Base-by-base conservation (phyloP, 139 green algal genomes). In the Chlorella sp. region DNA sequence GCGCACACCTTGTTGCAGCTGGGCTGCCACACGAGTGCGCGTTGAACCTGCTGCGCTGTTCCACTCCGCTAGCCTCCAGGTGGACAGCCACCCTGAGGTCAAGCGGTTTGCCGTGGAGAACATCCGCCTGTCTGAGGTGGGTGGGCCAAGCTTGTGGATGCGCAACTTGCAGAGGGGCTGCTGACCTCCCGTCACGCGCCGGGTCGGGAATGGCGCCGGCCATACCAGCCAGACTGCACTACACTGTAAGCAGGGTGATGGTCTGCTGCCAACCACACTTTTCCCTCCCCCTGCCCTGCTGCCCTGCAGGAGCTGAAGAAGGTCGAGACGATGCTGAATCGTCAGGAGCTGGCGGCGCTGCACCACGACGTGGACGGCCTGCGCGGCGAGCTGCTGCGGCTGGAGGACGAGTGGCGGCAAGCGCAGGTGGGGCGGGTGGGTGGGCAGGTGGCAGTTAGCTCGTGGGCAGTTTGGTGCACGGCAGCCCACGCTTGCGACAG, bases 91-190 rank as follows among this genome's bases (percentile, higher is more conserved):
- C 48, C 89, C 89, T 26, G 90, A 93, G 30, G 89, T 93, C 44
- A 91, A 88, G 67, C 76, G 87, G 60, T 93, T 90, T 88, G 90
- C 90, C 64, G 85, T 89, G 24, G 90, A 93, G 79, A 92, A 91
- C 67, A 48, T 91, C 70, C 80, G 70, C 2, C 81, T 93, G 26
- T 26, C 24, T 14, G 44, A 84, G 38, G 75, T 81, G 54, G 34
- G 82, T 24, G 76, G 44, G 44, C 24, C 3, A 36, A 28, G n/a
- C n/a, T n/a, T n/a, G n/a, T n/a, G n/a, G n/a, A n/a, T n/a, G n/a
- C n/a, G n/a, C n/a, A n/a, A n/a, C n/a, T n/a, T n/a, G n/a, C n/a
- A n/a, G n/a, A n/a, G n/a, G n/a, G n/a, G n/a, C n/a, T n/a, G n/a
- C n/a, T n/a, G n/a, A n/a, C n/a, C n/a, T n/a, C n/a, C n/a, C n/a